phyloP scores from a whole-genome alignment of 208 protist genomes.

The Acanthamoeba culbertsoni region DNA sequence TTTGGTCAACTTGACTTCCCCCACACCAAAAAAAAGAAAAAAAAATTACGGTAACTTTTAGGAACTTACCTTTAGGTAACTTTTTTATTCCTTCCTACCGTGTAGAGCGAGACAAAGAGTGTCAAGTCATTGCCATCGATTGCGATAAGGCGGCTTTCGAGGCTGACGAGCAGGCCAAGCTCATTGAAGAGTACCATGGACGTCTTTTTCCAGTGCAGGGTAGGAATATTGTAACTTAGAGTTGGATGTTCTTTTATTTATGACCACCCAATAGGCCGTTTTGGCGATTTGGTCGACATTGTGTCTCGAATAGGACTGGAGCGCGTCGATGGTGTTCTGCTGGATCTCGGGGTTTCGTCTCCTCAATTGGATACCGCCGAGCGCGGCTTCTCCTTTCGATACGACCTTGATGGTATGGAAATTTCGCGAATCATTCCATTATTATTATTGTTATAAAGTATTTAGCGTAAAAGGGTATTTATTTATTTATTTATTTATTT shows the following conservation, averaged over 20 bases:
- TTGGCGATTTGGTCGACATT: neutral
- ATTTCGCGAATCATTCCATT: no score
- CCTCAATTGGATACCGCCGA: constrained; percentile 21
- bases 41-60: neutral
- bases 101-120: neutral
- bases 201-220: neutral
- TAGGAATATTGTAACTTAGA: neutral
- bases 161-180: neutral
- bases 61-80: neutral
- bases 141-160: constrained; percentile 17
- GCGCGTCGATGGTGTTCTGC: constrained; percentile 13
- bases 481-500: neutral
- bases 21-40: no score
- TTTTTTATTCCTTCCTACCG: no score
- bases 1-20: no score
- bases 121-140: constrained; percentile 33
- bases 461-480: neutral
- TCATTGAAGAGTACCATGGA: neutral
- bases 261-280: neutral
- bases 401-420: neutral
- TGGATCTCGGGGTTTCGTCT: constrained; percentile 37
- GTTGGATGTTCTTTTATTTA: neutral
- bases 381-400: constrained; percentile 53
- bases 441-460: no score
- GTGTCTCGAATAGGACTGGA: neutral